Percentiles rank a stretch among this genome's conserved stretches.
phyloP scores from a whole-genome alignment of 345 rosid species.

The Eucalyptus sp. region DNA sequence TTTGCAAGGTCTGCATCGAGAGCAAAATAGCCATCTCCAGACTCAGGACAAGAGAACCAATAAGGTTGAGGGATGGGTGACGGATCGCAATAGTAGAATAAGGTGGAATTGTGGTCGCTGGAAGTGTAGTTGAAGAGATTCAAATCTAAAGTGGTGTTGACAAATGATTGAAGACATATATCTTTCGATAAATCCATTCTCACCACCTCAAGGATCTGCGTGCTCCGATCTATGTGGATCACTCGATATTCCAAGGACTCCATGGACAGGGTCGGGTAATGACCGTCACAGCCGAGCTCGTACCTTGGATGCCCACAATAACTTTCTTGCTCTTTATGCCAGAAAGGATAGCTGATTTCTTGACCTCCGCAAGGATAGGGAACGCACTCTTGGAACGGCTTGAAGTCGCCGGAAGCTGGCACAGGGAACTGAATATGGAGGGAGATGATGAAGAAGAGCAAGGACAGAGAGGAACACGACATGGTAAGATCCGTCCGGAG shows the following conservation, averaged over 20 bases:
- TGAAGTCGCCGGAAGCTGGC: rapidly evolving
- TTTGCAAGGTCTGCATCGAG: rapidly evolving
- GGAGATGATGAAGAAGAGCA: too few species aligned
- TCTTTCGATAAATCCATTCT: rapidly evolving
- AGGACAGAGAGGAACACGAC: too few species aligned
- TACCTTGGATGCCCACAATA: neutral
- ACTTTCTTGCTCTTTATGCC: rapidly evolving
- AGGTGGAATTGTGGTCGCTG: rapidly evolving
- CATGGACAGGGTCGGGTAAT: neutral
- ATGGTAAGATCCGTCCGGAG: too few species aligned
- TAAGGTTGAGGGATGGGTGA: too few species aligned
- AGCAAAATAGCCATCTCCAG: neutral
- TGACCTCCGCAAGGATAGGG: rapidly evolving
- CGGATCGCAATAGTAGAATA: too few species aligned
- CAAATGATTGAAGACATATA: rapidly evolving
- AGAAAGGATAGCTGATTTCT: neutral
- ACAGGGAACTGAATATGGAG: too few species aligned
- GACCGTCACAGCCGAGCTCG: rapidly evolving
- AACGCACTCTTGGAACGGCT: neutral
- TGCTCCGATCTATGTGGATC: rapidly evolving
- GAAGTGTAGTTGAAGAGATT: neutral
- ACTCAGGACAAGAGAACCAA: rapidly evolving
- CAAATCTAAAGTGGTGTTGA: neutral
- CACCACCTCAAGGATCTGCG: rapidly evolving
- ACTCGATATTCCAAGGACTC: neutral